Conservation (phyloP, 768 basidiomycete genomes). For the Macrolepiota albuminosa region DNA sequence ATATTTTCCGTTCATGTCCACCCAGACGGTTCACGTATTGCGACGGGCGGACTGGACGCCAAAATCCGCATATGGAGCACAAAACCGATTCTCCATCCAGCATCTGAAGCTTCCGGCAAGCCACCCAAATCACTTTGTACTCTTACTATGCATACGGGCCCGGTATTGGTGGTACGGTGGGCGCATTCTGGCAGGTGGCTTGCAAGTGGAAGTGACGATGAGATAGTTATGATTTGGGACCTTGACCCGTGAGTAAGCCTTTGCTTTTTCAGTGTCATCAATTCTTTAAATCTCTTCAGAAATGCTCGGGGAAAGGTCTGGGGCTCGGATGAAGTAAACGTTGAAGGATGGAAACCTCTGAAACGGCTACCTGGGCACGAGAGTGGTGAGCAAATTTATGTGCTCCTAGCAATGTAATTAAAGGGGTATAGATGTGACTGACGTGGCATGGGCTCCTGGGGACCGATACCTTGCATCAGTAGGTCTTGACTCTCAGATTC, state of each 20-base stretch:
- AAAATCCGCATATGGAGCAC: constrained; percentile 98
- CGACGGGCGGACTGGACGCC: constrained; percentile 95
- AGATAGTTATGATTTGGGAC: constrained; percentile 96
- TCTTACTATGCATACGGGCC: constrained; percentile 89
- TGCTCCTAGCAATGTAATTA: constrained; percentile 1
- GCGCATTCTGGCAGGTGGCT: constrained; percentile 91
- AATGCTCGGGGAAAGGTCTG: constrained; percentile 82
- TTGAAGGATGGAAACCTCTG: constrained; percentile 96
- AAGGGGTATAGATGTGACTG: constrained; percentile 72
- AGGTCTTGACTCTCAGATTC: constrained; percentile 84
- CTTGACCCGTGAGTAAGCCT: constrained; percentile 77
- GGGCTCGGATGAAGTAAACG: constrained; percentile 93
- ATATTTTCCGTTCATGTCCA: constrained; percentile 95
- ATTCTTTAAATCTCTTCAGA: constrained; percentile 30
- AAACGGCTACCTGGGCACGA: constrained; percentile 91
- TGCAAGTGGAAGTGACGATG: constrained; percentile 95
- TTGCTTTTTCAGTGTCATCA: constrained; percentile 2
- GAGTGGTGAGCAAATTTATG: constrained; percentile 59
- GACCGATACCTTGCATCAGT: constrained; percentile 93
- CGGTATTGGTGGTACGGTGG: constrained; percentile 90
- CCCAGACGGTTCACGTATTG: constrained; percentile 92
- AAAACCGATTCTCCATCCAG: constrained; percentile 80
- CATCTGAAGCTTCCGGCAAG: constrained; percentile 59
- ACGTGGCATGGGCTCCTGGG: constrained; percentile 91
- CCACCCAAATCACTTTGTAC: constrained; percentile 89